Evolutionary conservation across 495 filamentous ascomycete species (phyloP), one percentile per base, ranked within the genome.

Genomic region (Tuber magnatum): DNA sequence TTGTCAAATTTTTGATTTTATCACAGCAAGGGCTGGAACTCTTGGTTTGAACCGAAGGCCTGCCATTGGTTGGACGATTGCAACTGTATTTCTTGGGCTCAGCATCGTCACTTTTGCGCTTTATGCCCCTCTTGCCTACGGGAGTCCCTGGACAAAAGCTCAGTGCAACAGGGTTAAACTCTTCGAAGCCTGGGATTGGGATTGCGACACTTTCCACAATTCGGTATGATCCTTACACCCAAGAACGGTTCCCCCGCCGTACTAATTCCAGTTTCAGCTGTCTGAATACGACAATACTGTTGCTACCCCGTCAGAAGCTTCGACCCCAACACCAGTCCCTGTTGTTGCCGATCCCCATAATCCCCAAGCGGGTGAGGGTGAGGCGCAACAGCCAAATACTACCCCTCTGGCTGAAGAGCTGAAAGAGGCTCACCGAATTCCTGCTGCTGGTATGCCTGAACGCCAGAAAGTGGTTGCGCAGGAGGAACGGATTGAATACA

Each of bases 141-240:
- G 95, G 74, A 97, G 97, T 81, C 86, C 91, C 68, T 99, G 95
- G 95, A 99, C 95, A 5, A 91, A 91, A 85, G 84, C 87, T 73
- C 89, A 93, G 80, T 99, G 95, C 87, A 90, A 89, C 56, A 88
- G 88, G 72, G 91, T 97, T 73, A 97, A 97, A 86, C 86, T 99
- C 18, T 90, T 98, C 81, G 86, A 88, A 72, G 89, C 89, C 20
- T 99, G 95, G 95, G 95, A 99, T 82, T 98, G 93, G 86, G 95
- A 98, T 84, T 99, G 95, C 87, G 94, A 94, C 82, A 93, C 87
- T 76, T 99, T 99, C 86, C 86, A 92, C 81, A 90, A 89, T 79
- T 90, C 90, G 83, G 94, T 97, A 91, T 93, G 92, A 90, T 74
- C 44, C 43, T 75, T 78, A 20, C 56, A 35, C 12, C 14, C 14